Evolutionary conservation across 306 rosid genomes (phyloP).

Genomic region (Myrica gale): DNA sequence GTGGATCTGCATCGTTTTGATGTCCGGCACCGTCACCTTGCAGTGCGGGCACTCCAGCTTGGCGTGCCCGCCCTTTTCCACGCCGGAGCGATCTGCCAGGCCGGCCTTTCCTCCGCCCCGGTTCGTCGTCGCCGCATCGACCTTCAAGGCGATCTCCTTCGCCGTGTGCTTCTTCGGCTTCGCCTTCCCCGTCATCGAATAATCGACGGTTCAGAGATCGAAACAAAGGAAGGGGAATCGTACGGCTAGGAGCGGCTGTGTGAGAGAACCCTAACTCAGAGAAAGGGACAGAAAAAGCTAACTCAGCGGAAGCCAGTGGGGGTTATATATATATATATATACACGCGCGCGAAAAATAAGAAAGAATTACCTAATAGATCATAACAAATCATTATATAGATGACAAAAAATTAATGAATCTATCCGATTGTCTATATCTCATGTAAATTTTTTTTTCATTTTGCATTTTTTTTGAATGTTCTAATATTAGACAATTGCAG

Average conservation of each 20-base stretch:
- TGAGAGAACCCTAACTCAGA: constrained; percentile 33
- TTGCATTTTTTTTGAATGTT: too few species aligned
- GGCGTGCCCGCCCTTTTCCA: constrained; percentile 89
- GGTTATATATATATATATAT: not conserved
- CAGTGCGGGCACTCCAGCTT: constrained; percentile 96
- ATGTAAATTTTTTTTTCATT: too few species aligned
- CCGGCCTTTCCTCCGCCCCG: constrained; percentile 98
- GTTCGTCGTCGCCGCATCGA: constrained; percentile 89
- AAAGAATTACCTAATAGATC: too few species aligned
- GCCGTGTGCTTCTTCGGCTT: constrained; percentile 99
- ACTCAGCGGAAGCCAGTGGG: not conserved
- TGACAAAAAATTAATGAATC: too few species aligned
- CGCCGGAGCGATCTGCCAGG: constrained; percentile 57
- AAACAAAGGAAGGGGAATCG: not conserved
- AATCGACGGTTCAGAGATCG: not conserved
- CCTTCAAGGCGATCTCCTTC: constrained; percentile 80
- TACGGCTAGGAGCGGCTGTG: not conserved
- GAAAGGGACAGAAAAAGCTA: not conserved
- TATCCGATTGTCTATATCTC: too few species aligned
- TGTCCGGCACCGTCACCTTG: constrained; percentile 80
- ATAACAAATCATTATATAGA: too few species aligned
- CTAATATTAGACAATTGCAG: too few species aligned
- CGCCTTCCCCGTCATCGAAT: constrained; percentile 85
- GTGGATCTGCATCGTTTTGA: constrained; percentile 94
- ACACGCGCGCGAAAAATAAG: too few species aligned